Evolutionary conservation across 164 flowering plant species (phyloP).

Genomic region (Platanus orientalis): DNA sequence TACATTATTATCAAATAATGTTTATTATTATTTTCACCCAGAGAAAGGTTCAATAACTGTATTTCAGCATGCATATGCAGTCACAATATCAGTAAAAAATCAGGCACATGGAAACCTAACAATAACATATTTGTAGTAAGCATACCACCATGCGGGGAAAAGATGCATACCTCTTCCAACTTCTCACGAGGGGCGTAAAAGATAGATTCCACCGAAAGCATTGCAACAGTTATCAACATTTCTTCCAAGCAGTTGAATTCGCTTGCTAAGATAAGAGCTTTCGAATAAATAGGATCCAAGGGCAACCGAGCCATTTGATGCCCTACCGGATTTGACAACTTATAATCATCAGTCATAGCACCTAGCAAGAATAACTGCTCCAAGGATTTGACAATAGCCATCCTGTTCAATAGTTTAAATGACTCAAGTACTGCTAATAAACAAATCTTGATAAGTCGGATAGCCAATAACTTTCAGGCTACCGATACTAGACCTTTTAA

Average conservation of each 20-base stretch:
- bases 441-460: neutral
- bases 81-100: neutral
- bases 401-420: constrained; percentile 40
- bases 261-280: constrained; percentile 74
- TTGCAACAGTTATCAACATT: constrained; percentile 86
- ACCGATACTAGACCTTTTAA: neutral
- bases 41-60: too few species aligned
- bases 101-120: neutral
- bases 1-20: too few species aligned
- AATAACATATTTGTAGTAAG: neutral
- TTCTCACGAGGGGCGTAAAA: constrained; percentile 81
- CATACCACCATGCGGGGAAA: neutral
- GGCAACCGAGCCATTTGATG: constrained; percentile 87
- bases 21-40: too few species aligned
- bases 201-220: constrained; percentile 93
- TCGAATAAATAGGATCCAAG: constrained; percentile 81
- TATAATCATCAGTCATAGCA: constrained; percentile 76
- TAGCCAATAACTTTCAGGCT: neutral
- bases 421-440: neutral
- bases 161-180: constrained; percentile 58
- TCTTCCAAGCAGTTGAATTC: constrained; percentile 88
- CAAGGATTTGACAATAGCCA: constrained; percentile 72
- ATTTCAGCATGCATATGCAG: neutral
- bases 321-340: constrained; percentile 84
- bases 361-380: constrained; percentile 79